These are phyloP conservation scores for Arthrobotrys iridis DNA, from an alignment of 2,329 filamentous ascomycete species.

Conservation along the genomic window DNA sequence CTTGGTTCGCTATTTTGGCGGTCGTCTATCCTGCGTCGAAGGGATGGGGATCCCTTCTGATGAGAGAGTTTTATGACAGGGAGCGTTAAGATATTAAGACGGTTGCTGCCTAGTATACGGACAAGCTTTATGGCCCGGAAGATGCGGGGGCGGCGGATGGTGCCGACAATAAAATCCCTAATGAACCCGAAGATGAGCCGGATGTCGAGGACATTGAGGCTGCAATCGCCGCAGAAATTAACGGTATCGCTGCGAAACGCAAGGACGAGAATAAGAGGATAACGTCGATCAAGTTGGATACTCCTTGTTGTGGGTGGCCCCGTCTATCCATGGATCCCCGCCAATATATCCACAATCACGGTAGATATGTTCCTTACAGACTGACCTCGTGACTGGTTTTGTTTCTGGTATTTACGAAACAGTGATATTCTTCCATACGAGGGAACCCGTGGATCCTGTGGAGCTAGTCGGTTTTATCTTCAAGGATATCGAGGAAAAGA, in stretches of 20 bases:
- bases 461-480: constrained; percentile 66
- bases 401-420: constrained; percentile 22
- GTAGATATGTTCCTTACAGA: constrained; percentile 50
- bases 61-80: constrained; percentile 31
- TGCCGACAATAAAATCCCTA: constrained; percentile 62
- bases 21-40: constrained; percentile 26
- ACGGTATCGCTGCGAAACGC: constrained; percentile 67
- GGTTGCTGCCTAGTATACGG: constrained; percentile 54
- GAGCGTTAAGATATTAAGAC: constrained; percentile 31
- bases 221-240: constrained; percentile 77
- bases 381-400: constrained; percentile 53
- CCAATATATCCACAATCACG: constrained; percentile 37
- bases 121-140: constrained; percentile 54
- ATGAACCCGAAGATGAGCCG: constrained; percentile 52
- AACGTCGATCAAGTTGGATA: constrained; percentile 66
- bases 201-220: constrained; percentile 74
- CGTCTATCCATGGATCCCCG: constrained; percentile 31
- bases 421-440: constrained; percentile 69
- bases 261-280: constrained; percentile 67
- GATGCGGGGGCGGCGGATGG: constrained; percentile 60
- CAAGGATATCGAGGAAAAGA: constrained; percentile 63
- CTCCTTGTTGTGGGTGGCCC: constrained; percentile 61
- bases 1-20: constrained; percentile 18
- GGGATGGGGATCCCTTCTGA: constrained; percentile 13
- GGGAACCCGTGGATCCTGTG: constrained; percentile 65